These are phyloP conservation scores for Penicillium occitanis DNA, from an alignment of 2,329 filamentous ascomycete species.

Conservation along the genomic window DNA sequence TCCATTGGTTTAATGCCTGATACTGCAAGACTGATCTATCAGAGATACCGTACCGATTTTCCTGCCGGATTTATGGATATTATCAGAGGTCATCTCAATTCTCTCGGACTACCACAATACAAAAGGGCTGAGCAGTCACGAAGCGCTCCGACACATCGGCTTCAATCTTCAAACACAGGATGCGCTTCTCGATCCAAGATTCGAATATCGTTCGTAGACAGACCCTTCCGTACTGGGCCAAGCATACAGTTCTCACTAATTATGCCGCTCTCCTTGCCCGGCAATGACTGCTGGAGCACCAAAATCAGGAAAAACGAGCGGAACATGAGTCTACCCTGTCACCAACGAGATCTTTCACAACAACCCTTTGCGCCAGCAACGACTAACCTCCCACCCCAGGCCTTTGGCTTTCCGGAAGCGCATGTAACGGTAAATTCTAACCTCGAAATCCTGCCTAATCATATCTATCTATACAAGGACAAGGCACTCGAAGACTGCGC, in stretches of 20 bases:
- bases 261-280: neutral
- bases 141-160: neutral
- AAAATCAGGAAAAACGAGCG: neutral
- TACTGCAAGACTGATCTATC: neutral
- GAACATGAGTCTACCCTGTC: neutral
- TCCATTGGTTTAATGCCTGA: neutral
- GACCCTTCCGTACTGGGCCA: neutral
- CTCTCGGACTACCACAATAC: neutral
- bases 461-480: too few relatives aligned
- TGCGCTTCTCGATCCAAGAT: neutral
- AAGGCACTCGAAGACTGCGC: too few relatives aligned
- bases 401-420: too few relatives aligned
- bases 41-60: neutral
- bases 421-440: too few relatives aligned
- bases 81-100: neutral
- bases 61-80: neutral
- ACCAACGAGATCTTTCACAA: neutral
- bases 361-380: neutral
- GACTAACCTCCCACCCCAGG: too few relatives aligned
- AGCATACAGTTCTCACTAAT: neutral
- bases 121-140: neutral
- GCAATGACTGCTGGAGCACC: neutral
- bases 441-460: too few relatives aligned
- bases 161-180: neutral
- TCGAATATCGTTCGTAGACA: neutral